phyloP scores from a whole-genome alignment of 139 green algal genomes.

The Coelastrella sp. region DNA sequence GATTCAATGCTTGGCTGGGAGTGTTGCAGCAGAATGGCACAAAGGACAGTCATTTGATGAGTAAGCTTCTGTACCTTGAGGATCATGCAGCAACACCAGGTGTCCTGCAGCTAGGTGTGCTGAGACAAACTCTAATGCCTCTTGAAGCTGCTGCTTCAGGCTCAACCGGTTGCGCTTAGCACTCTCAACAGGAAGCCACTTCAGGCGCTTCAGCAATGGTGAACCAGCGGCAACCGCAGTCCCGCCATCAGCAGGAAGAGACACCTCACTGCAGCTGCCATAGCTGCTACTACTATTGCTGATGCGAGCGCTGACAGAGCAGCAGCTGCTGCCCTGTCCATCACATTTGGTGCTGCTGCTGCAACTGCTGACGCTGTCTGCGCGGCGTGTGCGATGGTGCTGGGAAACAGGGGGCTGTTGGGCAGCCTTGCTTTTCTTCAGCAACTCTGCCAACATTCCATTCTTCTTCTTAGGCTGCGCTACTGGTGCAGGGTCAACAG shows the following conservation, averaged over 20 bases:
- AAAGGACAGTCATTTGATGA: background rate
- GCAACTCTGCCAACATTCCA: conserved; percentile 36
- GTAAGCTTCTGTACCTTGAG: conserved; percentile 47
- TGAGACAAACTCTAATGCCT: conserved; percentile 61
- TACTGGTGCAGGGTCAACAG: background rate
- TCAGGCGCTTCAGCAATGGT: background rate
- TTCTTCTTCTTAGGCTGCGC: background rate
- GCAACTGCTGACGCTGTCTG: conserved; percentile 13
- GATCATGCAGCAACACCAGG: conserved; percentile 58
- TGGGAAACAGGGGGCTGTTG: background rate
- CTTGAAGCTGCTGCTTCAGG: conserved; percentile 52
- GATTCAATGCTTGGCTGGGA: background rate
- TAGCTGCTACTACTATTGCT: conserved; percentile 32
- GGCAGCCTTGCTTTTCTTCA: background rate
- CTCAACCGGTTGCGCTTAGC: conserved; percentile 48
- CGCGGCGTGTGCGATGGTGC: background rate
- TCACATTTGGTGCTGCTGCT: background rate
- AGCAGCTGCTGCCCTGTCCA: background rate
- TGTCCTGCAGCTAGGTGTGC: conserved; percentile 47
- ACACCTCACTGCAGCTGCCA: conserved; percentile 1
- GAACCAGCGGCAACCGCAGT: background rate
- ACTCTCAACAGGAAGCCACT: conserved; percentile 53
- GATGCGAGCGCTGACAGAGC: background rate
- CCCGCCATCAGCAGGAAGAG: too few relatives aligned
- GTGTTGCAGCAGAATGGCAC: background rate